Evolutionary conservation across 1,284 basidiomycete species (phyloP).

Genomic region (Apiotrichum porosum): DNA sequence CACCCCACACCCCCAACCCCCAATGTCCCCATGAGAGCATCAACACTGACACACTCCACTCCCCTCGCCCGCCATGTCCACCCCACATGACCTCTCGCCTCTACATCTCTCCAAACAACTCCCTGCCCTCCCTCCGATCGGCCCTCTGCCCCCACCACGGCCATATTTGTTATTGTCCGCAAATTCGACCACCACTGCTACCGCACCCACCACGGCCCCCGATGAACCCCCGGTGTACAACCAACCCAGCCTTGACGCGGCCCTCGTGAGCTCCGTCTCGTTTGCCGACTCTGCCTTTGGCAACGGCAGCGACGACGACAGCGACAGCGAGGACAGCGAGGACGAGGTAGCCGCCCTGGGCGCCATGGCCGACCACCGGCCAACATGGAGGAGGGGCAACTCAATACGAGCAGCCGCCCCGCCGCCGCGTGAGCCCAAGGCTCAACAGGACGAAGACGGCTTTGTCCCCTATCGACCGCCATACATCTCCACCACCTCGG

Average conservation of each 20-base stretch:
- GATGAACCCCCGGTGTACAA: not conserved
- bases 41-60: too few relatives aligned
- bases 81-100: too few relatives aligned
- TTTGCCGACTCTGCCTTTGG: not conserved
- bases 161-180: too few relatives aligned
- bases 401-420: not conserved
- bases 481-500: constrained; percentile 3
- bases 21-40: too few relatives aligned
- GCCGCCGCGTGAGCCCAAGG: constrained; percentile 1
- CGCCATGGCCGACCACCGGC: not conserved
- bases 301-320: not conserved
- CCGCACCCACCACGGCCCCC: too few relatives aligned
- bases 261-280: not conserved
- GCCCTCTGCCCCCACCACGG: too few relatives aligned
- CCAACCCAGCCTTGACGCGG: not conserved
- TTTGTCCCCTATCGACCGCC: constrained; percentile 19
- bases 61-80: too few relatives aligned
- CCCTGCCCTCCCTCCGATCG: too few relatives aligned
- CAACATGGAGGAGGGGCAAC: not conserved
- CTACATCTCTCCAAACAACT: too few relatives aligned
- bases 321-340: not conserved
- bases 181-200: too few relatives aligned
- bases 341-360: not conserved
- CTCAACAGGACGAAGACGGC: constrained; percentile 6
- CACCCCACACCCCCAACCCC: too few relatives aligned